A percentile compares a stretch with the other conserved stretches of the same genome.
Conservation (phyloP, 352 stramenopile genomes). For the Globisporangium acanthophoron region DNA sequence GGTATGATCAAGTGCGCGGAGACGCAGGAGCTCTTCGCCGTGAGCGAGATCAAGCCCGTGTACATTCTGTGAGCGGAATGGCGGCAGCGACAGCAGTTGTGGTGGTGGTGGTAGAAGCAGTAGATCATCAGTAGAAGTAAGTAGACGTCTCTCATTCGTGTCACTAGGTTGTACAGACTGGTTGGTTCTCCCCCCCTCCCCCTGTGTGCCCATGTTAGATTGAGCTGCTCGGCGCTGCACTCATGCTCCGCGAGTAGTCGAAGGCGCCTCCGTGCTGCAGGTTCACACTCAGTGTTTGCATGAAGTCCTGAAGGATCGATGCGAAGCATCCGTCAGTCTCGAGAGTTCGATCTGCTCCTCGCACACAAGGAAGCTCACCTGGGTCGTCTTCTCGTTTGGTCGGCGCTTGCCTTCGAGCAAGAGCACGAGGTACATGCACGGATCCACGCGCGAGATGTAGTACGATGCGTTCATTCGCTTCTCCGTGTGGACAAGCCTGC, state of each 20-base stretch:
- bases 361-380: slow-evolving; percentile 27
- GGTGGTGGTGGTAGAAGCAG: background rate
- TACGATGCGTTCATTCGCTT: slow-evolving; percentile 64
- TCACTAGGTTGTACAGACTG: background rate
- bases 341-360: background rate
- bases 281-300: slow-evolving; percentile 72
- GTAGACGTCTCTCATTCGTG: background rate
- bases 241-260: slow-evolving; percentile 19
- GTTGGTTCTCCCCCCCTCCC: background rate
- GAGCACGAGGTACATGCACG: slow-evolving; percentile 68
- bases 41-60: slow-evolving; percentile 59
- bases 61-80: slow-evolving; percentile 54
- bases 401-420: slow-evolving; percentile 65
- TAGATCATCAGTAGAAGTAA: slow-evolving; percentile 2
- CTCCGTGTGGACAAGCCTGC: slow-evolving; percentile 63
- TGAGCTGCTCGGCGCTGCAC: slow-evolving; percentile 7
- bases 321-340: background rate
- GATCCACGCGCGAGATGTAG: slow-evolving; percentile 70
- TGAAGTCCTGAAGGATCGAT: slow-evolving; percentile 53
- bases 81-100: background rate
- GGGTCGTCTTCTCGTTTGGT: slow-evolving; percentile 58
- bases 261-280: slow-evolving; percentile 73
- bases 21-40: slow-evolving; percentile 60
- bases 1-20: slow-evolving; percentile 70
- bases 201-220: background rate